A percentile compares a stretch with the other conserved stretches of the same genome.
phyloP scores from a whole-genome alignment of 441 rosid species.

The Syzygium syzygioides region DNA sequence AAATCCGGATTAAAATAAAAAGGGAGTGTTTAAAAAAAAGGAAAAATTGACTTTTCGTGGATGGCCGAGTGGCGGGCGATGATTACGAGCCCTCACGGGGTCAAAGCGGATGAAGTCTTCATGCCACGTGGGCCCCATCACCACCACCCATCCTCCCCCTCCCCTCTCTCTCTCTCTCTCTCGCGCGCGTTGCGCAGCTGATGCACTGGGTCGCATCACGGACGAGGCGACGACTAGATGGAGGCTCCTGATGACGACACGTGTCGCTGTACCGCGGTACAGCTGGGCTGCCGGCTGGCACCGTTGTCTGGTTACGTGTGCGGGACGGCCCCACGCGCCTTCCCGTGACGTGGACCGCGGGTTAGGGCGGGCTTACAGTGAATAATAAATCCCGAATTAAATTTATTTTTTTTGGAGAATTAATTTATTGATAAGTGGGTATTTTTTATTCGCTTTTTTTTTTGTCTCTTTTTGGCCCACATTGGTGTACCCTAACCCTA shows the following conservation, averaged over 20 bases:
- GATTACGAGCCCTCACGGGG: not conserved
- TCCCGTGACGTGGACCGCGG: not conserved
- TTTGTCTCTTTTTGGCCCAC: not conserved
- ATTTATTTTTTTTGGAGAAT: not conserved
- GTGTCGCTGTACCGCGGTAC: not conserved
- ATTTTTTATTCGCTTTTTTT: not conserved
- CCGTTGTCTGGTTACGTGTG: conserved; percentile 7
- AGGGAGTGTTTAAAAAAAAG: not conserved
- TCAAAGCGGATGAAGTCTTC: not conserved
- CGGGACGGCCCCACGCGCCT: not conserved
- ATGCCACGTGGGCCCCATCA: not conserved
- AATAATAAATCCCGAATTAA: not conserved
- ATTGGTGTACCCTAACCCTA: not conserved
- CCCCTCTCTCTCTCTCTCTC: not conserved
- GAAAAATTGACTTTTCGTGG: not conserved
- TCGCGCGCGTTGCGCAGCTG: not conserved
- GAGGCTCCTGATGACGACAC: not conserved
- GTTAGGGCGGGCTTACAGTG: not conserved
- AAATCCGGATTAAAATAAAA: not conserved
- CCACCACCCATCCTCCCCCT: not conserved
- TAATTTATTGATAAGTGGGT: not conserved
- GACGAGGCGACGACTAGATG: not conserved
- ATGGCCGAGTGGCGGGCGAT: not conserved
- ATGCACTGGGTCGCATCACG: not conserved
- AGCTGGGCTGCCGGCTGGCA: conserved; percentile 14